Conservation (phyloP, 2,329 filamentous ascomycete genomes). For the Aspergillus hortae region DNA sequence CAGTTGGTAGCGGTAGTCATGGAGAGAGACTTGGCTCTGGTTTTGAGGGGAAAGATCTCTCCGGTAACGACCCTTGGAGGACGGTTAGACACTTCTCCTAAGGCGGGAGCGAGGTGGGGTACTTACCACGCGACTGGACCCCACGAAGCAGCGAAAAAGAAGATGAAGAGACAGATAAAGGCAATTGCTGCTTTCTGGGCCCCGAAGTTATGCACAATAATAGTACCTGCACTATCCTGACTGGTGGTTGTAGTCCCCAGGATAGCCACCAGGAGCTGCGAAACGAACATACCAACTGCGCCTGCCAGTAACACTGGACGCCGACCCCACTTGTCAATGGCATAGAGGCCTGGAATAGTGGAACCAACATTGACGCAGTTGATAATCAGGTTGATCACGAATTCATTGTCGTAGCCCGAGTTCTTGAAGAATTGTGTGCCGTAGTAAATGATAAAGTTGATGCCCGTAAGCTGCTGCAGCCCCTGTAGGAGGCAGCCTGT, state of each 20-base stretch:
- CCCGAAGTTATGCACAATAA: background rate
- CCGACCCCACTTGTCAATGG: slow-evolving; percentile 73
- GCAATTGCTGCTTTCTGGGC: background rate
- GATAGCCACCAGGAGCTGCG: slow-evolving; percentile 18
- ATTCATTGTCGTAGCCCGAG: slow-evolving; percentile 67
- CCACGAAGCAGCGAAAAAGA: slow-evolving; percentile 1
- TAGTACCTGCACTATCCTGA: background rate
- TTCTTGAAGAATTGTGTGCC: slow-evolving; percentile 75
- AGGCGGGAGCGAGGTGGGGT: background rate
- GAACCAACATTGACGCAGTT: slow-evolving; percentile 78
- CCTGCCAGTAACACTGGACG: slow-evolving; percentile 59
- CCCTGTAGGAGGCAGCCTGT: background rate
- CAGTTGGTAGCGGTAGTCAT: slow-evolving; percentile 1
- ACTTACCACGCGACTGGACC: background rate
- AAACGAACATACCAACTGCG: slow-evolving; percentile 57
- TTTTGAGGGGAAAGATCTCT: background rate
- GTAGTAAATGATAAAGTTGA: slow-evolving; percentile 56
- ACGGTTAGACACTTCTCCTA: background rate
- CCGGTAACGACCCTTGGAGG: background rate
- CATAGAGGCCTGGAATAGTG: slow-evolving; percentile 78
- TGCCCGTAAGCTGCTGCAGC: slow-evolving; percentile 45
- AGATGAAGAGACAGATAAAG: background rate
- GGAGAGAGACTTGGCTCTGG: background rate
- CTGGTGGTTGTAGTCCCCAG: background rate
- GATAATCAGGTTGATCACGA: slow-evolving; percentile 75